These are phyloP conservation scores for Cinnamomum chago DNA, from an alignment of 164 flowering plant species.

Conservation along the genomic window DNA sequence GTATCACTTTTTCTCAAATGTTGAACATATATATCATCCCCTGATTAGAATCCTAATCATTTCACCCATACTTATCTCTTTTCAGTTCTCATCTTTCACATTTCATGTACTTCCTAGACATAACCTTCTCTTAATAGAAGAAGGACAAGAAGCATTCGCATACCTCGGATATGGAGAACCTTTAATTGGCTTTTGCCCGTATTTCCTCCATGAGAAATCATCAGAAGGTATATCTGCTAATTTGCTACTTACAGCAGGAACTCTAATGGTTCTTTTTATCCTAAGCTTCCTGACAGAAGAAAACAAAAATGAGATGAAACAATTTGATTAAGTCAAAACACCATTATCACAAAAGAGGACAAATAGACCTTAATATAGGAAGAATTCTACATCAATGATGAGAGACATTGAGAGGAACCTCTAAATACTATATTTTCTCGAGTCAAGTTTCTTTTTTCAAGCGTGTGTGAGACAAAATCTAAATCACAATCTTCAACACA, in stretches of 20 bases:
- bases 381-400: not conserved
- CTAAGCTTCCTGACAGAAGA: constrained; percentile 27
- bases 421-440: no score
- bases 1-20: no score
- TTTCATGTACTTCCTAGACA: not conserved
- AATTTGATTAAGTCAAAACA: not conserved
- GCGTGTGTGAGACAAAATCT: no score
- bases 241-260: constrained; percentile 31
- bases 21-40: no score
- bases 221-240: constrained; percentile 39
- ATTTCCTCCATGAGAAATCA: constrained; percentile 42
- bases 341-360: not conserved
- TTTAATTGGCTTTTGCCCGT: constrained; percentile 47
- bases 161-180: constrained; percentile 53
- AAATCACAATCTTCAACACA: no score
- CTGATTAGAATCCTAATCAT: no score
- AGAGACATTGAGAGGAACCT: not conserved
- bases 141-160: not conserved
- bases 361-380: not conserved
- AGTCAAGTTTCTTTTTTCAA: no score
- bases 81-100: no score
- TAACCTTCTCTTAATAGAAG: not conserved
- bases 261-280: constrained; percentile 29
- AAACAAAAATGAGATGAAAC: not conserved
- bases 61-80: no score